Evolutionary conservation across 2,329 filamentous ascomycete species (phyloP).

Genomic region (Penicillium sp.): DNA sequence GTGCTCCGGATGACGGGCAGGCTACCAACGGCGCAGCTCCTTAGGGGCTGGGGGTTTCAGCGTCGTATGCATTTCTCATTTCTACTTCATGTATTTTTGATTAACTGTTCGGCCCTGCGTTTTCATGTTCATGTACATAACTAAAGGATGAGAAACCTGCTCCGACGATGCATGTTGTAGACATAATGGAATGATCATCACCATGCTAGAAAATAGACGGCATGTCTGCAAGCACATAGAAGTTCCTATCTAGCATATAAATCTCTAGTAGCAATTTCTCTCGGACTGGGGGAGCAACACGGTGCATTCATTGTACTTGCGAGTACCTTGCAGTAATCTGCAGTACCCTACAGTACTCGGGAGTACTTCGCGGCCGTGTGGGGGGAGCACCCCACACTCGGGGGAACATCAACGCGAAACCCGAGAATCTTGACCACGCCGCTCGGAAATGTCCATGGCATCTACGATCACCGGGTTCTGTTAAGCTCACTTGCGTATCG

Average conservation of each 20-base stretch:
- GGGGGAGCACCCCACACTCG: constrained; percentile 26
- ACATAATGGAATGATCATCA: too few species aligned
- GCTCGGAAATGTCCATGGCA: too few species aligned
- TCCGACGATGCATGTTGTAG: too few species aligned
- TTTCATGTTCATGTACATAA: not conserved
- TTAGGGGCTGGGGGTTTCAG: constrained; percentile 2
- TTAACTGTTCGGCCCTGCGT: constrained; percentile 1
- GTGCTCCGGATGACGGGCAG: constrained; percentile 31
- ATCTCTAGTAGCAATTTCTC: too few species aligned
- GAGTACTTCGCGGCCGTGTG: constrained; percentile 4
- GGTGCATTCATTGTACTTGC: too few species aligned
- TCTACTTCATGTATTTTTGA: constrained; percentile 6
- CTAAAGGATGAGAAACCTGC: not conserved
- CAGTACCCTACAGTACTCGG: not conserved
- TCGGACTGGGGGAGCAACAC: too few species aligned
- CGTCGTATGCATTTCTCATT: constrained; percentile 6
- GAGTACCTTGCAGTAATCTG: too few species aligned
- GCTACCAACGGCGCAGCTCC: constrained; percentile 22
- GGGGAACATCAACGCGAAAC: constrained; percentile 33
- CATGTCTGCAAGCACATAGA: too few species aligned
- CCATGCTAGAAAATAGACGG: too few species aligned
- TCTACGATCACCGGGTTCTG: not conserved
- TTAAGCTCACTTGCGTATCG: too few species aligned
- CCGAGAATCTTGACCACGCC: constrained; percentile 29
- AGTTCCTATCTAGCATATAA: too few species aligned